Evolutionary conservation across 2,329 filamentous ascomycete genomes (phyloP), one percentile per base, ranked within the genome.

Genomic region (Pezicula carpinea): DNA sequence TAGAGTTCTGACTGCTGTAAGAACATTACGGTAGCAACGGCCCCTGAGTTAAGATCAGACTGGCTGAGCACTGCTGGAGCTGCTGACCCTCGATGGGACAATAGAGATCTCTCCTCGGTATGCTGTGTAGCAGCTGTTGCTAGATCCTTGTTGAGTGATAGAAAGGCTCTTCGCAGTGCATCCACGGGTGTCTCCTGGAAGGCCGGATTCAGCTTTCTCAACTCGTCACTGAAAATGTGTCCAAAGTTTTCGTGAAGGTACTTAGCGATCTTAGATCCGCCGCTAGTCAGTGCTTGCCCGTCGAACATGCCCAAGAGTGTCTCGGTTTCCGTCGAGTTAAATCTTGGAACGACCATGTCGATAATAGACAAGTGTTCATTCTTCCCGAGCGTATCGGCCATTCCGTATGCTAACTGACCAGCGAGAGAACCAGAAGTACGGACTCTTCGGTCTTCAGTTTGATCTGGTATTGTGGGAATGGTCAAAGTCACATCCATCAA

Each of bases 401-500:
- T 96, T 51, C 93, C 93, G 61, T 99, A 99, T 1, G 89, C 85
- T 67, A 99, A 79, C 26, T 89, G 85, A 2, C 92, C 92, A 17
- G 95, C 91, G 47, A 92, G 71, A 1, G 92, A 96, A n/a, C 91
- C 91, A 22, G 93, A 95, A n/a, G 93, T 97, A 60, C 93, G 82
- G 46, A 99, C 89, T 75, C 93, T 87, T 50, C 91, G 82, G 64
- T 99, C 92, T 65, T 97, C 91, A 52, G 85, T 95, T 65, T 97
- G 87, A 60, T 99, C 93, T 0, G 93, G 93, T 41, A 97, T 91
- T 39, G 86, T 95, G 3, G 90, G 89, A 39, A 92, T 89, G 15
- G 89, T 96, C 52, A 97, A 79, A 0, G 93, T 99, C 22, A 99
- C 93, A 69, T 99, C 93, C 91, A 99, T 99, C 59, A 99, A 69